Evolutionary conservation across 768 basidiomycete species (phyloP).

Genomic region (Russula ochroleuca): DNA sequence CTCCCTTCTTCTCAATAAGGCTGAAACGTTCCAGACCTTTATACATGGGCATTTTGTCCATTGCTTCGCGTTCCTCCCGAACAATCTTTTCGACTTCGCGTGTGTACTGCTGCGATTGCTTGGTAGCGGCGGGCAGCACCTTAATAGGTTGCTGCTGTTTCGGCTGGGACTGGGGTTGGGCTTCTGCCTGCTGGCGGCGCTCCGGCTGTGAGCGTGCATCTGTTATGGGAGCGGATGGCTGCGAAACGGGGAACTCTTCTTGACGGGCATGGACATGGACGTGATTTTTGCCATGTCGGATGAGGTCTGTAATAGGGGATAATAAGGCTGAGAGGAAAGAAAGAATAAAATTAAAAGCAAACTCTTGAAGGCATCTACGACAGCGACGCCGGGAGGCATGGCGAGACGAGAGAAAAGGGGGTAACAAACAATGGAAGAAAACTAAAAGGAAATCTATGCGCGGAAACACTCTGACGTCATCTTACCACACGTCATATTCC

Average conservation of each 20-base stretch:
- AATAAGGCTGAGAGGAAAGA: not conserved
- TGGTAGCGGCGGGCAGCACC: conserved; percentile 11
- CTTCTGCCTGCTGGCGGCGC: conserved; percentile 35
- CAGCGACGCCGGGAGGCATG: conserved; percentile 24
- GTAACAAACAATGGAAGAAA: not conserved
- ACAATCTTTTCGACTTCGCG: conserved; percentile 61
- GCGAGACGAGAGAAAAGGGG: conserved; percentile 4
- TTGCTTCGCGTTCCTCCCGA: conserved; percentile 68
- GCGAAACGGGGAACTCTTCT: conserved; percentile 18
- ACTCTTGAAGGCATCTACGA: conserved; percentile 29
- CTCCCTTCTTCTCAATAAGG: conserved; percentile 85
- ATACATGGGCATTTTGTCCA: conserved; percentile 78
- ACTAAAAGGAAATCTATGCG: conserved; percentile 7
- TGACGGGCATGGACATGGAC: conserved; percentile 24
- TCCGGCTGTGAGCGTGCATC: conserved; percentile 29
- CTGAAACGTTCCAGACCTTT: conserved; percentile 78
- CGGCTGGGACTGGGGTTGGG: conserved; percentile 31
- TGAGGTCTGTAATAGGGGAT: conserved; percentile 41
- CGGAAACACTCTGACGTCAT: conserved; percentile 21
- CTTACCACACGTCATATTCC: conserved; percentile 16
- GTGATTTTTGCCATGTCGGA: conserved; percentile 51
- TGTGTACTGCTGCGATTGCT: conserved; percentile 36
- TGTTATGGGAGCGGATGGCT: conserved; percentile 20
- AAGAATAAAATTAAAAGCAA: not conserved
- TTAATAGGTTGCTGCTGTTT: conserved; percentile 28